These are phyloP conservation scores for Annulohypoxylon bovei DNA, from an alignment of 495 filamentous ascomycete species.

Conservation along the genomic window DNA sequence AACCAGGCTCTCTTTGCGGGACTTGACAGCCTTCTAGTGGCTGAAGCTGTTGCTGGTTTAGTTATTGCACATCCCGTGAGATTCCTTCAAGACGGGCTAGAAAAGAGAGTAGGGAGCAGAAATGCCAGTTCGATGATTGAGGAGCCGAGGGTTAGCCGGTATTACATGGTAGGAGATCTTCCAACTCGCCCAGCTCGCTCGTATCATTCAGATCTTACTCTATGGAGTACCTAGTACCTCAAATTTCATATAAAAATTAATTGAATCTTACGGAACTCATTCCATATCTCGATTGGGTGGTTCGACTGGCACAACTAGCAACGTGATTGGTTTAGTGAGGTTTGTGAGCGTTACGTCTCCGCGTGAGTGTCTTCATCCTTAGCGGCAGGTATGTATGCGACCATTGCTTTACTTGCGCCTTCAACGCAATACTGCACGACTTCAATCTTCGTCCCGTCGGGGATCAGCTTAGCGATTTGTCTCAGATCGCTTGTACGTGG, in stretches of 20 bases:
- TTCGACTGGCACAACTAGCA: not conserved
- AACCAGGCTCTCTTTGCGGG: slow-evolving; percentile 39
- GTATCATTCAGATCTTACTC: not conserved
- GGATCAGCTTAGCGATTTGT: slow-evolving; percentile 75
- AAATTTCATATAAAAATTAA: slow-evolving; percentile 17
- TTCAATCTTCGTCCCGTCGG: slow-evolving; percentile 60
- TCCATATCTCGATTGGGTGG: not conserved
- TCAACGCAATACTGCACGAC: slow-evolving; percentile 92
- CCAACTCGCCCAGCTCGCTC: not conserved
- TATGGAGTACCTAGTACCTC: slow-evolving; percentile 21
- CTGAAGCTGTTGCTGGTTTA: slow-evolving; percentile 33
- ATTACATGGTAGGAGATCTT: not conserved
- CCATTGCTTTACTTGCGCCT: slow-evolving; percentile 83
- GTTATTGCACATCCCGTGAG: slow-evolving; percentile 32
- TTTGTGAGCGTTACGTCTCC: slow-evolving; percentile 16
- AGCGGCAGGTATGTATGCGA: slow-evolving; percentile 60
- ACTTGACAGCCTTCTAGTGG: slow-evolving; percentile 32
- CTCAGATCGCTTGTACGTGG: slow-evolving; percentile 87
- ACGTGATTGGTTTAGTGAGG: not conserved
- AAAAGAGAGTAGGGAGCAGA: slow-evolving; percentile 24
- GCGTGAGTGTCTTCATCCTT: slow-evolving; percentile 22
- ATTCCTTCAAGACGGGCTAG: slow-evolving; percentile 31
- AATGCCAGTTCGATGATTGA: slow-evolving; percentile 4
- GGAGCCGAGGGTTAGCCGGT: slow-evolving; percentile 16
- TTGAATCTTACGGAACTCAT: slow-evolving; percentile 7